Evolutionary conservation across 2,329 filamentous ascomycete genomes (phyloP).

Genomic region (Fusarium lateritium): DNA sequence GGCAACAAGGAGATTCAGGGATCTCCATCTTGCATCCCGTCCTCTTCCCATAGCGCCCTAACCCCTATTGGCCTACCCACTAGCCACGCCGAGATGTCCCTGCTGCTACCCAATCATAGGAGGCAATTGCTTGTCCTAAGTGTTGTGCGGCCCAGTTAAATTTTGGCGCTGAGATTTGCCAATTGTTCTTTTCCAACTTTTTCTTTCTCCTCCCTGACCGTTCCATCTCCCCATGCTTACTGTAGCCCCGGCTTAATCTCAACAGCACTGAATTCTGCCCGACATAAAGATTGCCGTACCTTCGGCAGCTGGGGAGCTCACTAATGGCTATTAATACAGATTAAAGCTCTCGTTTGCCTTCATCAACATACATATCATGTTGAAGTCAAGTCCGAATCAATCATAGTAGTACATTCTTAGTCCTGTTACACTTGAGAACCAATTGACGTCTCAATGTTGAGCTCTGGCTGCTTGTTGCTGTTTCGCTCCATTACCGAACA

Average conservation of each 20-base stretch:
- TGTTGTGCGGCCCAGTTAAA: constrained; percentile 9
- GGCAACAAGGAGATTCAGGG: constrained; percentile 25
- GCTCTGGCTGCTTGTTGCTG: background rate
- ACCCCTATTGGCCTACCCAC: constrained; percentile 21
- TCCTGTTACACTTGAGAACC: background rate
- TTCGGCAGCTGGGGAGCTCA: background rate
- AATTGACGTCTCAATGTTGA: background rate
- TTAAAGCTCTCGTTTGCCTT: background rate
- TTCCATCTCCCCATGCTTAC: constrained; percentile 9
- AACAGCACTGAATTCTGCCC: background rate
- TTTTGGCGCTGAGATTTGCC: constrained; percentile 20
- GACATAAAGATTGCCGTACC: constrained; percentile 6
- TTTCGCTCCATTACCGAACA: constrained; percentile 28
- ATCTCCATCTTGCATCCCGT: constrained; percentile 32
- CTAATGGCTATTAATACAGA: background rate
- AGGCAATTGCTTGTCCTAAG: constrained; percentile 16
- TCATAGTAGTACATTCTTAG: too few species aligned
- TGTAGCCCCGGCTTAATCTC: constrained; percentile 15
- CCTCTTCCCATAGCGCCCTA: background rate
- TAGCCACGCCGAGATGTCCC: constrained; percentile 1
- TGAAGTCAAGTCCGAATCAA: too few species aligned
- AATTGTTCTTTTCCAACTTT: constrained; percentile 30
- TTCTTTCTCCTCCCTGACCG: background rate
- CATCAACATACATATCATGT: too few species aligned
- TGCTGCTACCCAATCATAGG: constrained; percentile 19